Percentiles rank a stretch among this genome's conserved stretches.
These are phyloP conservation scores for Pichia sp. DNA, from an alignment of 1,139 yeast genomes.

Conservation along the genomic window DNA sequence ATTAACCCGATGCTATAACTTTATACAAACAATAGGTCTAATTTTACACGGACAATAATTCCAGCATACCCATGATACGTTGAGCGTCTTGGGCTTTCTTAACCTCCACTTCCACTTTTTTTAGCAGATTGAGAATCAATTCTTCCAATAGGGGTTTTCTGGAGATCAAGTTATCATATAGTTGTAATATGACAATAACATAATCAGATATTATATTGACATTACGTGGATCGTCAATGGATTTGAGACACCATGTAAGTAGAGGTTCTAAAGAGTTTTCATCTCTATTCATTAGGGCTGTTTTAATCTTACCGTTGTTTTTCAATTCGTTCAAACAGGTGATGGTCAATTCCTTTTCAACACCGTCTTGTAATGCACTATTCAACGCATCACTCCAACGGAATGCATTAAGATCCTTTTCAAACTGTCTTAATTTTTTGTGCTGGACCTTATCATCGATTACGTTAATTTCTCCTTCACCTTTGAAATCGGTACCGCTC, in stretches of 20 bases:
- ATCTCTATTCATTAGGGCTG: slow-evolving; percentile 72
- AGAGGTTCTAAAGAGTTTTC: slow-evolving; percentile 75
- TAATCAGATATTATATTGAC: slow-evolving; percentile 75
- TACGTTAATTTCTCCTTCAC: slow-evolving; percentile 76
- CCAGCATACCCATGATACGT: slow-evolving; percentile 89
- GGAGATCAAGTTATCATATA: slow-evolving; percentile 67
- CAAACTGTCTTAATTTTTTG: slow-evolving; percentile 71
- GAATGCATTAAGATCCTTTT: slow-evolving; percentile 76
- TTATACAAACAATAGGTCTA: no score
- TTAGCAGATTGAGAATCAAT: slow-evolving; percentile 49
- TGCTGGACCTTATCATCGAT: slow-evolving; percentile 41
- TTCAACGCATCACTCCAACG: slow-evolving; percentile 92
- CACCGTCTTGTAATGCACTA: slow-evolving; percentile 70
- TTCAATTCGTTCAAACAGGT: slow-evolving; percentile 80
- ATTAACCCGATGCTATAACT: no score
- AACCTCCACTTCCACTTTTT: slow-evolving; percentile 59
- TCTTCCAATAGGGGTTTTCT: slow-evolving; percentile 77
- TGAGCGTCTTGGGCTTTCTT: slow-evolving; percentile 80
- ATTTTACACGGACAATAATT: slow-evolving; percentile 47
- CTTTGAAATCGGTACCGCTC: slow-evolving; percentile 85
- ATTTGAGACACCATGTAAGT: slow-evolving; percentile 70
- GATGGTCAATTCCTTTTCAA: slow-evolving; percentile 69
- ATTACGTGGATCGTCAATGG: slow-evolving; percentile 72
- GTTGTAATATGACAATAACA: slow-evolving; percentile 70
- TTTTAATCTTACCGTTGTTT: slow-evolving; percentile 78